phyloP scores from a whole-genome alignment of 352 stramenopile species.

The Albugo candida region DNA sequence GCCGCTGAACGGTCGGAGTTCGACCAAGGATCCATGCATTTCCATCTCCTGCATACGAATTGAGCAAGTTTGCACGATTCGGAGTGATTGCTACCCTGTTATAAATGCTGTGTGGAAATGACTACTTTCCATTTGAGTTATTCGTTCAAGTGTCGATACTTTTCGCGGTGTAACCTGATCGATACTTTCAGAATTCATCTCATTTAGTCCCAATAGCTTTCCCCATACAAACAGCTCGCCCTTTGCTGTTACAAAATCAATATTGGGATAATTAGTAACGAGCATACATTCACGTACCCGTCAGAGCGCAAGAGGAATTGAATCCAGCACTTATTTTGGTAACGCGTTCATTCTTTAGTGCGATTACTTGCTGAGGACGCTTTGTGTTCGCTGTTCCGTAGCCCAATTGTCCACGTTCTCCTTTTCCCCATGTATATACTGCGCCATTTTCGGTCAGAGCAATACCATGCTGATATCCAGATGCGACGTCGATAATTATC shows the following conservation, averaged over 20 bases:
- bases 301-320: constrained; percentile 55
- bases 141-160: constrained; percentile 40
- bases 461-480: constrained; percentile 62
- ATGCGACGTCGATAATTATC: constrained; percentile 35
- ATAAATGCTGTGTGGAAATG: constrained; percentile 73
- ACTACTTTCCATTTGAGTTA: constrained; percentile 51
- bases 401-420: constrained; percentile 59
- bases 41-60: not conserved
- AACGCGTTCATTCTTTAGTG: constrained; percentile 46
- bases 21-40: constrained; percentile 47
- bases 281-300: constrained; percentile 10
- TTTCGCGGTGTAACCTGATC: constrained; percentile 60
- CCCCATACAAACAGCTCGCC: constrained; percentile 73
- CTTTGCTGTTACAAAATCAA: constrained; percentile 17
- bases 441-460: constrained; percentile 40
- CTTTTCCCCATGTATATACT: constrained; percentile 69
- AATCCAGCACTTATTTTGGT: constrained; percentile 56
- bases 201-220: constrained; percentile 25
- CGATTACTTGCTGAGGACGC: constrained; percentile 52
- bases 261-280: not conserved
- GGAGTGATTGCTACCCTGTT: constrained; percentile 19
- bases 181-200: constrained; percentile 22
- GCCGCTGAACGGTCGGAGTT: constrained; percentile 43
- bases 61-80: constrained; percentile 2
- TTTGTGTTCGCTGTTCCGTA: constrained; percentile 60